Evolutionary conservation across 2,329 filamentous ascomycete species (phyloP), one percentile per base, ranked within the genome.

Genomic region (Stachybotrys elegans): DNA sequence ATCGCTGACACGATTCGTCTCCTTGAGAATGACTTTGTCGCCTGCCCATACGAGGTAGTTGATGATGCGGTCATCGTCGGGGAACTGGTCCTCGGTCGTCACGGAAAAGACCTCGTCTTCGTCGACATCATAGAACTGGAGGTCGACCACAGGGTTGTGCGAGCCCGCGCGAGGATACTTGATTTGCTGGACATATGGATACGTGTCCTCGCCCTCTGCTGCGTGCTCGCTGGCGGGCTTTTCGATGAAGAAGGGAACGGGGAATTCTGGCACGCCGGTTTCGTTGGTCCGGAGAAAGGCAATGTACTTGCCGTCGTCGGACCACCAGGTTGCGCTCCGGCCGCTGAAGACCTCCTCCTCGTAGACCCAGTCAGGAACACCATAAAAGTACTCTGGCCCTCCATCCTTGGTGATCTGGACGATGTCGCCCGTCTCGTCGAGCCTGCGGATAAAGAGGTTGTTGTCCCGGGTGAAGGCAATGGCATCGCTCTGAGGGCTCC

Each of bases 131-230:
- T 92, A 97, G 65, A 97, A 95, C 43, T 88, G 78, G 23, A 98
- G 69, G 48, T 89, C 83, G 4, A 98, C 92, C 13, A 88, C 80
- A 1, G 93, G 93, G 62, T 98, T 98, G 38, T 92, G 90, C 3
- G 91, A 84, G 4, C 93, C 94, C 17, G 93, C 86, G 65, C 97
- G 97, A 39, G 93, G 94, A 57, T 98, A 98, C 66, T 98, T 98
- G 78, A 98, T 94, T 55, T 90, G 72, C 50, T 85, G 81, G 27
- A 92, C 83, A 58, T 97, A 91, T 0, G 93, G 93, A 59, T 98
- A 98, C 42, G 81, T 83, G 61, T 96, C 90, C 52, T 94, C 79
- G 17, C 88, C 90, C 22, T 56, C 45, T 8, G 71, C 63, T 4
- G 89, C 83, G 39, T 74, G 51, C 39, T 79, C 76, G 21, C 89